These are phyloP conservation scores for Nicotiana noctiflora DNA, from an alignment of 257 asterid species.

Conservation along the genomic window DNA sequence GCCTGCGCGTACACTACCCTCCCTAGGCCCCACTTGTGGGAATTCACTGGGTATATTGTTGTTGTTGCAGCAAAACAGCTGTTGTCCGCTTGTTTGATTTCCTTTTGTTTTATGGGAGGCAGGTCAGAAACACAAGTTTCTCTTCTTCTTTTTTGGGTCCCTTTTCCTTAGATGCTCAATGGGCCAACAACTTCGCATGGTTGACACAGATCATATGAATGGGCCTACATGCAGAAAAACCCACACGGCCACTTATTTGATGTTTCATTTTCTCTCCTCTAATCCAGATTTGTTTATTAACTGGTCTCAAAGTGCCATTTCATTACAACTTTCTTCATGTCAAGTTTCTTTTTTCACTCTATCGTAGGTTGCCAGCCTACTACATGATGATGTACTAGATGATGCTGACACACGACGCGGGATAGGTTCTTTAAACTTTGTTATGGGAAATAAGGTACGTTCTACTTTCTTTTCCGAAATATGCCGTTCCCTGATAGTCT, in stretches of 20 bases:
- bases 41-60: too few species aligned
- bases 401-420: constrained; percentile 98
- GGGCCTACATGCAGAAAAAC: background rate
- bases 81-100: background rate
- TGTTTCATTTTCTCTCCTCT: background rate
- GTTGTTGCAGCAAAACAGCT: background rate
- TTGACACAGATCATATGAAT: background rate
- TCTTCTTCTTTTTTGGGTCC: background rate
- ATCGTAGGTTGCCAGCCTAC: constrained; percentile 92
- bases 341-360: background rate
- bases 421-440: constrained; percentile 70
- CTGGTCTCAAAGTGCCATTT: background rate
- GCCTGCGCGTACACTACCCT: too few species aligned
- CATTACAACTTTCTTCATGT: background rate
- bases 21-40: too few species aligned
- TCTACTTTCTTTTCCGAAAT: background rate
- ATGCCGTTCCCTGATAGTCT: background rate
- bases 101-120: background rate
- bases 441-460: constrained; percentile 92
- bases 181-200: background rate
- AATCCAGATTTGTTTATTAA: background rate
- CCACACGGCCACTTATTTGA: background rate
- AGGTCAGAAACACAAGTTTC: background rate
- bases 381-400: constrained; percentile 96
- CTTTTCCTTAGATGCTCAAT: background rate